Percentiles rank a stretch among this genome's conserved stretches.
Conservation (phyloP, 1,284 basidiomycete genomes). For the Prillingera fragicola region DNA sequence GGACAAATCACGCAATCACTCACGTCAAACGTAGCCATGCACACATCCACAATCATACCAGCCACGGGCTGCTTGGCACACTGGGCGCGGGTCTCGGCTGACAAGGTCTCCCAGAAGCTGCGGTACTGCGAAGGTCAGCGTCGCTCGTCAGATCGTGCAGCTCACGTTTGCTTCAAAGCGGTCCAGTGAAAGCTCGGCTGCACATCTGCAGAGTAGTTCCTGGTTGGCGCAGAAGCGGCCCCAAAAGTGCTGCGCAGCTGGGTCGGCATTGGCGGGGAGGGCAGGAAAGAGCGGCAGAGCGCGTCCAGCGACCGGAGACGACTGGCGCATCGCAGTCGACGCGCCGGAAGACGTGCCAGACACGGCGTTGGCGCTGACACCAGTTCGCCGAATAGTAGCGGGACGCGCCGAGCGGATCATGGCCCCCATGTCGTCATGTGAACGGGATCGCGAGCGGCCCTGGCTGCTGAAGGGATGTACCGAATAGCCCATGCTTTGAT, state of each 20-base stretch:
- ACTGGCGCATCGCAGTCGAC: conserved; percentile 2
- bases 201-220: conserved; percentile 24
- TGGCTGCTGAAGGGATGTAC: conserved; percentile 3
- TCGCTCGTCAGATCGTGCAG: neutral
- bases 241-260: conserved; percentile 23
- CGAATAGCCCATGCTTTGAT: conserved; percentile 4
- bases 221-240: conserved; percentile 30
- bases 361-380: conserved; percentile 2
- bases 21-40: conserved; percentile 10
- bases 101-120: conserved; percentile 28
- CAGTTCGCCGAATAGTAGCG: too few relatives aligned
- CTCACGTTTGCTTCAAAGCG: conserved; percentile 34
- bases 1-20: conserved; percentile 5
- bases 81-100: conserved; percentile 16
- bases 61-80: conserved; percentile 18
- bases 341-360: conserved; percentile 4
- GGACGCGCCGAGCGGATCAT: conserved; percentile 14
- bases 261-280: conserved; percentile 13
- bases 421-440: conserved; percentile 8
- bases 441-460: conserved; percentile 8
- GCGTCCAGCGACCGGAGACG: conserved; percentile 2
- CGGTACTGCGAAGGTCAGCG: conserved; percentile 25
- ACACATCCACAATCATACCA: conserved; percentile 13
- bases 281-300: conserved; percentile 28
- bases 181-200: conserved; percentile 27